Evolutionary conservation across 2,329 filamentous ascomycete species (phyloP), one percentile per base, ranked within the genome.

Genomic region (Colletotrichum salicis): DNA sequence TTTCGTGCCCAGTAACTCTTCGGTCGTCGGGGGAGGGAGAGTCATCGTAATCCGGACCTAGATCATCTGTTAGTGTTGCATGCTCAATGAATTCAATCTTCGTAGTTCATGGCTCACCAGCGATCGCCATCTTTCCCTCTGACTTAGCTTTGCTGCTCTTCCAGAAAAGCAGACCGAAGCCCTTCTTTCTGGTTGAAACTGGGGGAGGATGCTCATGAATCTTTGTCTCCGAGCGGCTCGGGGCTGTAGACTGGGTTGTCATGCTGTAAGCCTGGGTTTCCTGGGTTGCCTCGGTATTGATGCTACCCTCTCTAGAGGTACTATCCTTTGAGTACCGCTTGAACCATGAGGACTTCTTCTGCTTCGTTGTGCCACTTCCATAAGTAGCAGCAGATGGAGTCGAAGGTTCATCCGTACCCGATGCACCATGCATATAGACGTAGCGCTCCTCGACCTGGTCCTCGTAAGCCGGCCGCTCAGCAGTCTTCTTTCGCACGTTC

Each of bases 91-190:
- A 5, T n/a, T 7, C 27, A 52, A 13, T 33, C 1, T 11, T 33
- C 7, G 27, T 33, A 75, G 11, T 15, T 2, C 24, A n/a, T 13
- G 29, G 11, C 83, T 79, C 80, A 85, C 86, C 84, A 70, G 79
- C 82, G 67, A 86, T 80, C 2, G 83, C 85, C 82, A 86, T 84
- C 60, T 82, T 80, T 4, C 80, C 76, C 35, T 85, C 76, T 19
- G 78, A 81, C 75, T 84, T 86, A 31, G 74, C 79, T 58, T 84
- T 88, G 63, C 79, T 82, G 33, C 79, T 83, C 77, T 88, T 89
- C 88, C 87, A 90, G 73, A 90, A 90, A 5, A 85, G 81, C 19
- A 90, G 84, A 35, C 81, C 82, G 72, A 90, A 89, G 10, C 82
- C 82, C 80, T 86, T 86, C 80, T 86, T 89, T 62, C 78, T 79